These are phyloP conservation scores for Rhizophagus sp. DNA, from an alignment of 192 early-diverging fungal genomes.

Conservation along the genomic window DNA sequence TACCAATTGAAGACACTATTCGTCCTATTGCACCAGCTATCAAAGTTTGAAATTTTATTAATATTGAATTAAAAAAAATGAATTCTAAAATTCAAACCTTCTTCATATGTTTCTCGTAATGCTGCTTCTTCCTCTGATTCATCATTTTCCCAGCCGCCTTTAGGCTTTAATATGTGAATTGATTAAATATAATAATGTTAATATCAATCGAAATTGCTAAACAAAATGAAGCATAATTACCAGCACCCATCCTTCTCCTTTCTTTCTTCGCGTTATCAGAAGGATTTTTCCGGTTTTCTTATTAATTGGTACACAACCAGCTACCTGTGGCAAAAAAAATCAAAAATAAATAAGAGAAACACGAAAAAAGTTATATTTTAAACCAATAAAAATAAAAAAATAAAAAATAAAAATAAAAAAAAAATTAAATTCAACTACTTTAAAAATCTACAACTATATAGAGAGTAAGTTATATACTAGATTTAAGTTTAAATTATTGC, in stretches of 20 bases:
- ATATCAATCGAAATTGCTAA: neutral
- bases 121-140: conserved; percentile 59
- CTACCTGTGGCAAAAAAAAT: conserved; percentile 40
- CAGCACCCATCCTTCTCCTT: conserved; percentile 52
- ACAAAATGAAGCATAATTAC: conserved; percentile 30
- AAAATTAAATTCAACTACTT: too few relatives aligned
- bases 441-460: neutral
- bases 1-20: conserved; percentile 52
- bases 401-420: too few relatives aligned
- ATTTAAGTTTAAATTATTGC: neutral
- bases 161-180: conserved; percentile 39
- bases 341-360: neutral
- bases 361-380: neutral
- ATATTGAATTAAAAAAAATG: neutral
- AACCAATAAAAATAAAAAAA: neutral
- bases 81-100: conserved; percentile 37
- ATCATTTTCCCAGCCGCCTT: conserved; percentile 67
- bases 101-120: conserved; percentile 63
- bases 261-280: conserved; percentile 50
- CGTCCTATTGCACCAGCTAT: conserved; percentile 54
- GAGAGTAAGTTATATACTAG: neutral
- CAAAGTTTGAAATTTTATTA: neutral
- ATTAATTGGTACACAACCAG: conserved; percentile 60
- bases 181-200: neutral
- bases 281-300: conserved; percentile 44